phyloP scores from a whole-genome alignment of 306 rosid species.

The Vicia sativa region DNA sequence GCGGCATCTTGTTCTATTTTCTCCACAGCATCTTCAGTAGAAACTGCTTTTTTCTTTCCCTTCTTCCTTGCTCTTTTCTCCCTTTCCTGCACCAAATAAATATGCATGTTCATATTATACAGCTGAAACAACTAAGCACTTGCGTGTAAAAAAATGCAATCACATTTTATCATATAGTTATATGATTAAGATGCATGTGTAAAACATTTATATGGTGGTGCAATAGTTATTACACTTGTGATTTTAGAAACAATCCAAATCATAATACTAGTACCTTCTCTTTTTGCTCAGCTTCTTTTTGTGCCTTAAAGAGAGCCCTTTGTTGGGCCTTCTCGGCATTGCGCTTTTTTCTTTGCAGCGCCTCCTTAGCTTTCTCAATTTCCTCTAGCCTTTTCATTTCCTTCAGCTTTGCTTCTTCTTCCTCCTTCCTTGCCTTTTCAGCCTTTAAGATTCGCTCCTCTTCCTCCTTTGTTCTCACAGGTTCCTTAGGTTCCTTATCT shows the following conservation, averaged over 20 bases:
- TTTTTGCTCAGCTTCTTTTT: slow-evolving; percentile 82
- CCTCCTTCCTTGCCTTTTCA: slow-evolving; percentile 70
- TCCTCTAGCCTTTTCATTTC: slow-evolving; percentile 73
- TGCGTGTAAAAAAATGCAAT: neutral
- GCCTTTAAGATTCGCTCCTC: slow-evolving; percentile 65
- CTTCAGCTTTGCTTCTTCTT: slow-evolving; percentile 66
- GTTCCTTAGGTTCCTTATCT: slow-evolving; percentile 51
- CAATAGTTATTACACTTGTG: neutral
- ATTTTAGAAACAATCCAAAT: neutral
- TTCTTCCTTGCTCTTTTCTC: slow-evolving; percentile 76
- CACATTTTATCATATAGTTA: neutral
- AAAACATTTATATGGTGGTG: neutral
- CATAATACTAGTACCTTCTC: slow-evolving; percentile 64
- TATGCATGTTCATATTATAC: slow-evolving; percentile 22
- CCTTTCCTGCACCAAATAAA: slow-evolving; percentile 65
- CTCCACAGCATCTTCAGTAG: slow-evolving; percentile 39
- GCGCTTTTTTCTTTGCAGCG: slow-evolving; percentile 68
- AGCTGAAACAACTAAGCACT: slow-evolving; percentile 11
- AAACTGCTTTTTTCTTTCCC: slow-evolving; percentile 62
- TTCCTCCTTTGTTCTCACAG: slow-evolving; percentile 66
- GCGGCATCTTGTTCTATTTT: slow-evolving; percentile 51
- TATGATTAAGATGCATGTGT: neutral
- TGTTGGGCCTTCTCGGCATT: slow-evolving; percentile 73
- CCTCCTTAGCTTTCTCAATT: slow-evolving; percentile 83
- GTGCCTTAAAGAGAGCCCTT: slow-evolving; percentile 71